phyloP scores from a whole-genome alignment of 2,329 filamentous ascomycete genomes.

The Hypomyces perniciosus region DNA sequence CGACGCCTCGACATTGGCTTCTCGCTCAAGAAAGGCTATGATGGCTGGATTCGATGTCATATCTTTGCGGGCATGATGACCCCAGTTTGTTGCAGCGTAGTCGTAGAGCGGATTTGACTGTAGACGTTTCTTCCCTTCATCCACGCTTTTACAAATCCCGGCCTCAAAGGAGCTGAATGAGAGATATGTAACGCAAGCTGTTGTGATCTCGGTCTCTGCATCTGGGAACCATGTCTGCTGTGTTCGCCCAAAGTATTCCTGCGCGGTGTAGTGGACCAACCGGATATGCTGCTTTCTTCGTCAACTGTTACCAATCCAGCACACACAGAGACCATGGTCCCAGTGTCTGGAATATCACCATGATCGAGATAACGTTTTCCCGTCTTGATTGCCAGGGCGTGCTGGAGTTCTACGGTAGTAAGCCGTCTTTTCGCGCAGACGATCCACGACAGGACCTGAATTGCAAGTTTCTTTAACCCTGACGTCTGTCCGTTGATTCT shows the following conservation, averaged over 20 bases:
- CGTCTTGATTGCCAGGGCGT: slow-evolving; percentile 33
- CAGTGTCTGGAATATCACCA: slow-evolving; percentile 27
- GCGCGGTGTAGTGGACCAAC: slow-evolving; percentile 22
- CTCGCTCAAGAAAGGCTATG: not conserved
- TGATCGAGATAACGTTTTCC: slow-evolving; percentile 22
- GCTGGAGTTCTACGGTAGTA: slow-evolving; percentile 28
- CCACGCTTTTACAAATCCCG: not conserved
- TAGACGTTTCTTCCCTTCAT: not conserved
- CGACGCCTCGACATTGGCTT: not conserved
- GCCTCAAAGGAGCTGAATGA: not conserved
- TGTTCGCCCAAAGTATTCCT: slow-evolving; percentile 3
- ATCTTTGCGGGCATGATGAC: slow-evolving; percentile 6
- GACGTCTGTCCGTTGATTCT: slow-evolving; percentile 32
- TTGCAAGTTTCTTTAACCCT: slow-evolving; percentile 19
- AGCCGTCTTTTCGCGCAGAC: slow-evolving; percentile 28
- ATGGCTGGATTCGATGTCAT: not conserved
- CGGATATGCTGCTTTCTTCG: slow-evolving; percentile 29
- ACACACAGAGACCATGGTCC: slow-evolving; percentile 30
- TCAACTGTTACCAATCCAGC: slow-evolving; percentile 35
- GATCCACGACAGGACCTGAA: slow-evolving; percentile 33
- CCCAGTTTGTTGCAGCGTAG: slow-evolving; percentile 14
- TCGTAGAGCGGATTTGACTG: slow-evolving; percentile 4
- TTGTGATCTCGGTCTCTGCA: not conserved
- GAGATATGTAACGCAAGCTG: not conserved
- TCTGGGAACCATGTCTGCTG: not conserved